Evolutionary conservation across 345 rosid species (phyloP).

Genomic region (Lagerstroemia speciosa): DNA sequence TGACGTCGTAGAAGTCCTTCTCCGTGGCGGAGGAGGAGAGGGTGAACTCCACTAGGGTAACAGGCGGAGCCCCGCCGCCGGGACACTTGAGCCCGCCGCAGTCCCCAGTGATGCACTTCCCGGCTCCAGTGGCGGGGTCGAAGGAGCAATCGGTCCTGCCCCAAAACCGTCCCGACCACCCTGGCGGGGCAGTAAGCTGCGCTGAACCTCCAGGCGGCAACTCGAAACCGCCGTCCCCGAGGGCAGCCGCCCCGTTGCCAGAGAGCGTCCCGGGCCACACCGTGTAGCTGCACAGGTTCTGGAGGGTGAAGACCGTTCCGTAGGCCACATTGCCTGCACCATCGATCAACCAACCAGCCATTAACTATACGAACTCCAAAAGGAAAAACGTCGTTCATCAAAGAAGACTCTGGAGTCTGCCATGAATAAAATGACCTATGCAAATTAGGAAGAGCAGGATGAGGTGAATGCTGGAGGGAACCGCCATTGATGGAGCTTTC

Average conservation of each 20-base stretch:
- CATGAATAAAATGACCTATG: too few relatives aligned
- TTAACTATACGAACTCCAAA: too few relatives aligned
- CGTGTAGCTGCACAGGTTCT: slow-evolving; percentile 56
- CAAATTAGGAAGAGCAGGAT: too few relatives aligned
- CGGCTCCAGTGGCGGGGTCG: slow-evolving; percentile 46
- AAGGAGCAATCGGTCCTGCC: slow-evolving; percentile 73
- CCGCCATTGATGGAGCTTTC: too few relatives aligned
- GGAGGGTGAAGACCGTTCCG: slow-evolving; percentile 57
- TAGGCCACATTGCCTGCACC: slow-evolving; percentile 29
- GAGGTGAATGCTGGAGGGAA: too few relatives aligned
- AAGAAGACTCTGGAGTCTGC: too few relatives aligned
- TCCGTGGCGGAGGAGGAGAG: slow-evolving; percentile 25
- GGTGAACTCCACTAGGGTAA: slow-evolving; percentile 63
- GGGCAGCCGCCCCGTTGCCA: slow-evolving; percentile 42
- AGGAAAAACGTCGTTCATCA: too few relatives aligned
- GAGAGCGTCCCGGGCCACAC: slow-evolving; percentile 87
- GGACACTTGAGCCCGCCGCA: slow-evolving; percentile 61
- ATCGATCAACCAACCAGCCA: too few relatives aligned
- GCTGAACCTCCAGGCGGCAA: slow-evolving; percentile 41
- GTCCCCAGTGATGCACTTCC: slow-evolving; percentile 71
- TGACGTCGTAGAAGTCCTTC: slow-evolving; percentile 86
- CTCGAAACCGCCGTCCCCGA: slow-evolving; percentile 74
- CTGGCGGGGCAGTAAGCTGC: slow-evolving; percentile 50
- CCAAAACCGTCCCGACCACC: slow-evolving; percentile 94
- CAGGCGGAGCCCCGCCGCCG: slow-evolving; percentile 76